Percentiles rank a stretch among this genome's conserved stretches.
phyloP scores from a whole-genome alignment of 192 early-diverging fungal genomes.

The Phycomyces nitens region DNA sequence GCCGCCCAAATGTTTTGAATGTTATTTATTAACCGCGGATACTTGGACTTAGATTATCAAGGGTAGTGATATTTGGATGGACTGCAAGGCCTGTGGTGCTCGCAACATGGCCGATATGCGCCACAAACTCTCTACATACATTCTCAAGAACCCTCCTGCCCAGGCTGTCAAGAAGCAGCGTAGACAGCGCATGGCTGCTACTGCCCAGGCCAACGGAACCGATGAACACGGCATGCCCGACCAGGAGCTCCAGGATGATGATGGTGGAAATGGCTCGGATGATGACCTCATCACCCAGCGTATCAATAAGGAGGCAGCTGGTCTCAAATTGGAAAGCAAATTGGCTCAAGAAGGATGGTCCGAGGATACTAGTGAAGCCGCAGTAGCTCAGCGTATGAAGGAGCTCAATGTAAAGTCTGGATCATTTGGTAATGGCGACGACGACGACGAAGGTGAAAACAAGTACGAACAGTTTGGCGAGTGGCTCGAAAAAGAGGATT shows the following conservation, averaged over 20 bases:
- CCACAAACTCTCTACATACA: conserved; percentile 86
- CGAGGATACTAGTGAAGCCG: conserved; percentile 75
- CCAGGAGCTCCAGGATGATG: conserved; percentile 41
- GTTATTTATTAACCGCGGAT: neutral
- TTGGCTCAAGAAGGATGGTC: conserved; percentile 77
- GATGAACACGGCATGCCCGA: conserved; percentile 43
- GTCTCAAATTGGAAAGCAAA: conserved; percentile 51
- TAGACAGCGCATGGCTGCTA: conserved; percentile 50
- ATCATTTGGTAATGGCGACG: conserved; percentile 49
- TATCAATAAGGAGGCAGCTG: conserved; percentile 67
- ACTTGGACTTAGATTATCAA: conserved; percentile 46
- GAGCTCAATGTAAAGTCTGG: conserved; percentile 53
- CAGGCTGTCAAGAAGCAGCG: conserved; percentile 47
- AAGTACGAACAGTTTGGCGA: conserved; percentile 78
- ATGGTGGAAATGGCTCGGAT: conserved; percentile 47
- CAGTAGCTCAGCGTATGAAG: conserved; percentile 71
- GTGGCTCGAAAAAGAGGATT: conserved; percentile 60
- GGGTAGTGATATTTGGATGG: conserved; percentile 56
- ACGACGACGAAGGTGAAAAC: conserved; percentile 55
- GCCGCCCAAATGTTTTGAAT: neutral
- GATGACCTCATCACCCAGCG: conserved; percentile 68
- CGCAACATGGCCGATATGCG: conserved; percentile 78
- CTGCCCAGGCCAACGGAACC: conserved; percentile 44
- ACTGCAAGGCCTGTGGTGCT: conserved; percentile 94
- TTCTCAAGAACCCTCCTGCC: conserved; percentile 89